Percentiles rank a stretch among this genome's conserved stretches.
These are phyloP conservation scores for Aspergillus transmontanensis DNA, from an alignment of 2,329 filamentous ascomycete species.

Conservation along the genomic window DNA sequence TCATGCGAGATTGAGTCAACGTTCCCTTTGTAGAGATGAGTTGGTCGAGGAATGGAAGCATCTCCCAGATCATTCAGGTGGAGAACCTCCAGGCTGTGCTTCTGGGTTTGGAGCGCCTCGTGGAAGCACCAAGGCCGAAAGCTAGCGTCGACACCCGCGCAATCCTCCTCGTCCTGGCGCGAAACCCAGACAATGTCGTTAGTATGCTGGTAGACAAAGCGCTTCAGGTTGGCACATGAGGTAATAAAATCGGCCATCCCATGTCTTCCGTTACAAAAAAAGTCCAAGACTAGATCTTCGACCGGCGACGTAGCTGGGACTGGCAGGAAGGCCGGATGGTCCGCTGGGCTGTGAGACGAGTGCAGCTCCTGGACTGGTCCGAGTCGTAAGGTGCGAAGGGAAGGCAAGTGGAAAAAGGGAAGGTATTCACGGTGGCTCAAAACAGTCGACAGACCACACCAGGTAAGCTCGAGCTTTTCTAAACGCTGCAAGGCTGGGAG, in stretches of 20 bases:
- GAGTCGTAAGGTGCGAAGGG: background rate
- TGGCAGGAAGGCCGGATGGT: background rate
- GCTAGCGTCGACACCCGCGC: background rate
- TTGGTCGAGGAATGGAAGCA: background rate
- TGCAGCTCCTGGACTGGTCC: background rate
- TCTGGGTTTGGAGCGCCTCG: conserved; percentile 11
- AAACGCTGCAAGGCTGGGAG: background rate
- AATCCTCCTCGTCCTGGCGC: background rate
- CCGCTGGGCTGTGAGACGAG: background rate
- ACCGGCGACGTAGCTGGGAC: background rate
- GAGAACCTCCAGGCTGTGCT: conserved; percentile 16
- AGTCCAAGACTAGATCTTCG: background rate
- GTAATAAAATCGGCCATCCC: conserved; percentile 16
- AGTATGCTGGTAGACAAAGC: conserved; percentile 17
- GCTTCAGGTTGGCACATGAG: conserved; percentile 17
- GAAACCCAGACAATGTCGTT: conserved; percentile 6
- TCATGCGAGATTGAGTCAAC: background rate
- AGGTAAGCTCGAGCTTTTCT: background rate
- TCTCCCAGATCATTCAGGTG: conserved; percentile 7
- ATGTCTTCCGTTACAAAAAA: background rate
- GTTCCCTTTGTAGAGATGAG: background rate
- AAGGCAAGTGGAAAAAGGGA: background rate
- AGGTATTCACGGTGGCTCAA: background rate
- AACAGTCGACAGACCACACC: background rate
- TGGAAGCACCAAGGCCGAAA: conserved; percentile 13